Evolutionary conservation across 106 monocot genomes (phyloP), one percentile per base, ranked within the genome.

Genomic region (Dendrobium chrysotoxum): DNA sequence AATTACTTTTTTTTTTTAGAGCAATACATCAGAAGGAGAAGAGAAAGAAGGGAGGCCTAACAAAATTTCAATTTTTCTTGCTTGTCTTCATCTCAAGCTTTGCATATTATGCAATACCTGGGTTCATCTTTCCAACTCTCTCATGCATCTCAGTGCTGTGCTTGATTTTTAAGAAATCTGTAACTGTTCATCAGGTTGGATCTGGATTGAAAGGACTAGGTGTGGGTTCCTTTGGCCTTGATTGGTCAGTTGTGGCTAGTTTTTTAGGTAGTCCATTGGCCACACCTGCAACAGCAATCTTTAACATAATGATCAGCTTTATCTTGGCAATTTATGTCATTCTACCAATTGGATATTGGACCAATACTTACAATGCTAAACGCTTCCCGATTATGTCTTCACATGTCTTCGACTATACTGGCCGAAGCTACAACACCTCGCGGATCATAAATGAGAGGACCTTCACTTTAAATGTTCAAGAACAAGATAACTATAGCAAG

Each of bases 171-270:
- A 89, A 87, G 58, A 41, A 85, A 40, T 92, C 89, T 0, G 53
- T 89, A 41, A 87, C 81, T 0, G 87, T 85, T 12, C 91, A 89
- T 7, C 89, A 92, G 54, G 84, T 92, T 55, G 91, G 91, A 2
- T 87, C 89, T 2, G 91, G 88, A 10, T 35, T 85, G 18, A 70
- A 21, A 2, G 91, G 91, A 7, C 79, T 92, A 4, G 92, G 92
- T 46, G 53, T 92, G 8, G 89, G 85, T 12, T 85, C 92, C 30
- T 83, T 92, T 26, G 85, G 84, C 28, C 80, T 92, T 6, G 92
- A 89, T 26, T 87, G 92, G 89, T 55, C 82, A 2, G 87, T 85
- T 0, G 75, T 83, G 0, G 42, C 79, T 1, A 80, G 78, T 4
- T 85, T 85, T 72, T 70, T 84, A 0, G 87, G 85, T 8, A 84